A percentile compares a stretch with the other conserved stretches of the same genome.
Conservation (phyloP, 2,329 filamentous ascomycete species). For the Penicillium freii region DNA sequence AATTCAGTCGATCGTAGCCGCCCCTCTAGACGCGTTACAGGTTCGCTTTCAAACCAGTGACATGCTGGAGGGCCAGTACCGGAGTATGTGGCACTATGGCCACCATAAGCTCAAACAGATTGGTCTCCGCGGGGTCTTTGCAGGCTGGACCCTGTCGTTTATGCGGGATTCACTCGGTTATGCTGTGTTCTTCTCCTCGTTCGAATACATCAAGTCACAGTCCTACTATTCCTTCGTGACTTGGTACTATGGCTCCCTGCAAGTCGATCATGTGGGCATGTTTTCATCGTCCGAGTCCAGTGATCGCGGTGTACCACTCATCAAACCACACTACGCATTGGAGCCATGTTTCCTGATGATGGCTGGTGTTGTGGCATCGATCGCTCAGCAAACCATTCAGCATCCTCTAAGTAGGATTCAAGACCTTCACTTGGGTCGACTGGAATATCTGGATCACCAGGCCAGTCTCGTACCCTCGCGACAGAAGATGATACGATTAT, state of each 20-base stretch:
- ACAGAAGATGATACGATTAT: constrained; percentile 51
- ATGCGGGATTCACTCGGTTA: constrained; percentile 61
- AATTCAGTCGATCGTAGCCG: constrained; percentile 61
- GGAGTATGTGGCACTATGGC: constrained; percentile 64
- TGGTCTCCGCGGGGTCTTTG: constrained; percentile 60
- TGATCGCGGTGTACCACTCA: constrained; percentile 43
- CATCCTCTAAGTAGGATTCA: constrained; percentile 61
- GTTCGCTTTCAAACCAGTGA: constrained; percentile 60
- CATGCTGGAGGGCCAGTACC: constrained; percentile 58
- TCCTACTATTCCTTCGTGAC: constrained; percentile 61
- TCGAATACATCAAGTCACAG: constrained; percentile 64
- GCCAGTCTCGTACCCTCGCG: constrained; percentile 43
- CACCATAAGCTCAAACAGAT: constrained; percentile 58
- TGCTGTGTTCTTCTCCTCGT: constrained; percentile 61
- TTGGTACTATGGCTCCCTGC: constrained; percentile 54
- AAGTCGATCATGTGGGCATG: constrained; percentile 27
- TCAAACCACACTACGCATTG: constrained; percentile 62
- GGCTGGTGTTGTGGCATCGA: constrained; percentile 58
- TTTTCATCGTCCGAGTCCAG: constrained; percentile 29
- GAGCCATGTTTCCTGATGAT: constrained; percentile 61
- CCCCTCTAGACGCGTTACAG: constrained; percentile 63
- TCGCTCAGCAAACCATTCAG: constrained; percentile 58
- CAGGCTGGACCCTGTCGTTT: constrained; percentile 60
- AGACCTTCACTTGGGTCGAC: constrained; percentile 57
- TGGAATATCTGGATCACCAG: constrained; percentile 59